Evolutionary conservation across 441 rosid species (phyloP), one percentile per base, ranked within the genome.

Genomic region (Corymbia citriodora): DNA sequence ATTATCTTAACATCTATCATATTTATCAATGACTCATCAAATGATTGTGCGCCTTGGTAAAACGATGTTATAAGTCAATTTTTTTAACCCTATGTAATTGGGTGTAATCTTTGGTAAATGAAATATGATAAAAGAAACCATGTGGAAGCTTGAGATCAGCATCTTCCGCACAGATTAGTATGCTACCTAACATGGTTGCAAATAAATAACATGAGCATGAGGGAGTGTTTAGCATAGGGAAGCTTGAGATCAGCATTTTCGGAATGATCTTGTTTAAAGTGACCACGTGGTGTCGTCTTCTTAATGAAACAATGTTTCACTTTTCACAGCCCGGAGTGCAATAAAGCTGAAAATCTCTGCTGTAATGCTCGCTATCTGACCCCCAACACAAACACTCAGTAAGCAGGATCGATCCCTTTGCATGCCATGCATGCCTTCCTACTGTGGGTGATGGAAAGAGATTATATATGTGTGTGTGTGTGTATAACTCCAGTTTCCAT

Each of bases 271-370:
- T 61, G 90, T 49, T 86, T 59, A 40, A 21, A 50, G 55, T 48
- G 63, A 27, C 89, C 91, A 91, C 87, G 92, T 79, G 90, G 68
- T 85, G 87, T 82, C 65, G 88, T 86, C 90, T 90, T 91, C 27
- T 81, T 87, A 86, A 89, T 79, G 83, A 88, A 88, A 88, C 90
- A 90, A 88, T 91, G 93, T 90, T 82, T 49, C 89, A 36, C 91
- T 91, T 91, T 93, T 89, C 86, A 92, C 74, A 89, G 87, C 92
- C 86, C 53, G 88, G 89, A 27, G 59, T 53, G 63, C 48, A 12
- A 13, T 86, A 88, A 89, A 88, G 90, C 90, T 90, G 91, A 90
- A 90, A 29, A 40, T 79, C 52, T 45, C 85, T 45, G 85, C 52
- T 23, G 85, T 45, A 79, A 79, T 79, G 85, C 52, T 79, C 85